Conservation (phyloP, 305 asterid species). For the Solanum hybrid region DNA sequence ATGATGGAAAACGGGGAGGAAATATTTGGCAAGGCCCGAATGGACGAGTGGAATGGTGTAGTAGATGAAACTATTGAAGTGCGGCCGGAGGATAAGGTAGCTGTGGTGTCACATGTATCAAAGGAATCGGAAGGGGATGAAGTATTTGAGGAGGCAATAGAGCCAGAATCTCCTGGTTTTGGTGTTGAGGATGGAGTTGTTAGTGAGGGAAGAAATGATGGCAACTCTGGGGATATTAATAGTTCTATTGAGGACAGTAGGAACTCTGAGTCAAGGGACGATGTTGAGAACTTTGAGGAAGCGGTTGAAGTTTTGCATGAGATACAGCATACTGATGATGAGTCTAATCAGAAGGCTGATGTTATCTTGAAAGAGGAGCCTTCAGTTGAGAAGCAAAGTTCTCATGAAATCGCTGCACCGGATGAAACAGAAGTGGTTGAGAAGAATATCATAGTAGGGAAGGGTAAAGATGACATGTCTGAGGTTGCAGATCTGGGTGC, state of each 20-base stretch:
- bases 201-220: slow-evolving; percentile 14
- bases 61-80: slow-evolving; percentile 19
- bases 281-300: slow-evolving; percentile 26
- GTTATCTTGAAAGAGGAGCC: slow-evolving; percentile 15
- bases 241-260: slow-evolving; percentile 19
- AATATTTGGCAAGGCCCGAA: slow-evolving; percentile 27
- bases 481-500: slow-evolving; percentile 22
- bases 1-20: slow-evolving; percentile 65
- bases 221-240: slow-evolving; percentile 9
- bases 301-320: slow-evolving; percentile 20
- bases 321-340: slow-evolving; percentile 17
- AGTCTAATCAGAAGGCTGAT: slow-evolving; percentile 12
- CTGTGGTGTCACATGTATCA: slow-evolving; percentile 23
- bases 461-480: slow-evolving; percentile 18
- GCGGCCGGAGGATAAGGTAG: slow-evolving; percentile 20
- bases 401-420: slow-evolving; percentile 9
- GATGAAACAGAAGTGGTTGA: slow-evolving; percentile 23
- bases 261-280: slow-evolving; percentile 19
- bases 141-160: slow-evolving; percentile 43
- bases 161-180: slow-evolving; percentile 19
- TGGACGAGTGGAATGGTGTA: slow-evolving; percentile 29
- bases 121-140: slow-evolving; percentile 39
- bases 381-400: slow-evolving; percentile 19
- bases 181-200: background rate
- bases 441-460: slow-evolving; percentile 18